Evolutionary conservation across 2,329 filamentous ascomycete genomes (phyloP), one percentile per base, ranked within the genome.

Genomic region (Penicillium sp.): DNA sequence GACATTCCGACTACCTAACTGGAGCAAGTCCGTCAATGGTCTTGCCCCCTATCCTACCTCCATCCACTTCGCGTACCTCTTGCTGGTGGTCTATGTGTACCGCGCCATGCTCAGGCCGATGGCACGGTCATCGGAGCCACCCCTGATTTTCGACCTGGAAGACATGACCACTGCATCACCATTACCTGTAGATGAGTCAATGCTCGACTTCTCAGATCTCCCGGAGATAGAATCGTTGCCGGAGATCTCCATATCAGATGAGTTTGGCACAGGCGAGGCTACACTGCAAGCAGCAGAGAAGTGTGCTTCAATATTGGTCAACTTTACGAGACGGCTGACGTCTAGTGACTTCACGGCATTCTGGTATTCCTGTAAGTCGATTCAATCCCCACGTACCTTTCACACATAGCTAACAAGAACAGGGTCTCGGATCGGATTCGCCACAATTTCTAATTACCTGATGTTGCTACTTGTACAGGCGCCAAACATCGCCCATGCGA

Each of bases 51-150:
- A 63, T 42, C 64, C 61, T 9, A 66, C 65, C 1, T 61, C 63
- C 4, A 64, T 73, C 6, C 71, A 72, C 34, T 70, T 74, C 42
- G 67, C 69, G 36, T 74, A 72, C 45, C 56, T 73, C n/a, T 61
- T 68, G n/a, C 62, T 72, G 1, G 69, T 70, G n/a, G 56, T 74
- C 4, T 71, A 66, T 36, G 62, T 71, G 2, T 73, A 72, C 52
- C 71, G 71, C 24, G 71, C 71, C 0, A 63, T 74, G 43, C 59
- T 74, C 14, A 67, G 67, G 13, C 67, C 67, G 1, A 63, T 69
- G 60, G 68, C 67, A n/a, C 64, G 62, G 4, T 66, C 62, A 1
- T 66, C 64, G 9, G 61, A 60, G 13, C 65, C 67, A 4, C 66
- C 67, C 3, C 57, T 64, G 18, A 65, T 69, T 18, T 65, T 65